Conservation (phyloP, 2,329 filamentous ascomycete genomes). For the Epichloe gansuensis region DNA sequence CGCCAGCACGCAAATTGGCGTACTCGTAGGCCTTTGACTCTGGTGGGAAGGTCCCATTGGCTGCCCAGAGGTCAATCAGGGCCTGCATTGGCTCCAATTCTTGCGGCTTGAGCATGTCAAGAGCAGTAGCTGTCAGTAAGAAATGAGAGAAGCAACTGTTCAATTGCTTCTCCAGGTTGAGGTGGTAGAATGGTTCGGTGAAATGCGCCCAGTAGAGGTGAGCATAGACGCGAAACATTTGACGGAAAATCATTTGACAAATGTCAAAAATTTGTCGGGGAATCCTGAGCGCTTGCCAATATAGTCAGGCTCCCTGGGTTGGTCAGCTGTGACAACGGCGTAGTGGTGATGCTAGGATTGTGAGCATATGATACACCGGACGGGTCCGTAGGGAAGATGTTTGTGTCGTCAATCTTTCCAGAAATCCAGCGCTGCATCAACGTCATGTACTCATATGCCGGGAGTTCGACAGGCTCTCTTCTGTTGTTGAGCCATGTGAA, state of each 20-base stretch:
- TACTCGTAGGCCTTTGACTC: conserved; percentile 58
- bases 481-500: conserved; percentile 93
- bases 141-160: conserved; percentile 87
- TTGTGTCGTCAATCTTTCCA: conserved; percentile 82
- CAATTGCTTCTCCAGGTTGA: conserved; percentile 68
- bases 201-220: conserved; percentile 98
- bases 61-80: conserved; percentile 81
- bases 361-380: conserved; percentile 54
- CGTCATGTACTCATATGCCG: conserved; percentile 86
- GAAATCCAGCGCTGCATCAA: conserved; percentile 96
- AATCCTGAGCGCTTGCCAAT: conserved; percentile 89
- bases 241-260: conserved; percentile 87
- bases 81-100: conserved; percentile 95
- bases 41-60: conserved; percentile 74
- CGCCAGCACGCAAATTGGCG: conserved; percentile 48
- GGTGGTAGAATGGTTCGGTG: conserved; percentile 69
- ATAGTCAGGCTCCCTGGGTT: conserved; percentile 58
- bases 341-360: conserved; percentile 45
- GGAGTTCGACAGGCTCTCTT: conserved; percentile 79
- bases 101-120: conserved; percentile 74
- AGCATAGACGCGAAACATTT: conserved; percentile 97
- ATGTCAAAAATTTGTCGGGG: conserved; percentile 81
- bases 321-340: conserved; percentile 50
- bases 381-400: conserved; percentile 82
- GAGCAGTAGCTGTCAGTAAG: conserved; percentile 64